These are phyloP conservation scores for Xanthoceras sorbifolium DNA, from an alignment of 345 rosid genomes.

Conservation along the genomic window DNA sequence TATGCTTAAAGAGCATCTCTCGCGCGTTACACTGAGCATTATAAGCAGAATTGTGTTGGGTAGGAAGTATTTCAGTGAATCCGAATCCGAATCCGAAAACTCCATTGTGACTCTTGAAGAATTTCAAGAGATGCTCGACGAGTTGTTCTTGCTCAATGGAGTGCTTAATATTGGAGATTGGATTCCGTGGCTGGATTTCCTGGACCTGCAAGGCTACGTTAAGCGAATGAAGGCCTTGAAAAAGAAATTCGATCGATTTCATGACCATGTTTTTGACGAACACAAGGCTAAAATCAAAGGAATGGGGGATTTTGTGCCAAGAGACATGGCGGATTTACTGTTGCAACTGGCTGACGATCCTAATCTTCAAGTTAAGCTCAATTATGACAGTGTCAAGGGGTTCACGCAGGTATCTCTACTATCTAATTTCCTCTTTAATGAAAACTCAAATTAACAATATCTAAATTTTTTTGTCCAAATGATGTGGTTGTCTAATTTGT, in stretches of 20 bases:
- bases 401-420: conserved; percentile 21
- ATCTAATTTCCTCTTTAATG: no score
- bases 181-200: conserved; percentile 30
- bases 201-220: conserved; percentile 32
- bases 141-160: conserved; percentile 28
- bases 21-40: background rate
- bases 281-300: conserved; percentile 13
- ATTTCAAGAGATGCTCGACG: conserved; percentile 24
- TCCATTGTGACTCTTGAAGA: background rate
- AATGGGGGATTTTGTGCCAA: conserved; percentile 15
- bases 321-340: conserved; percentile 37
- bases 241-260: conserved; percentile 24
- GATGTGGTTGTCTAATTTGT: no score
- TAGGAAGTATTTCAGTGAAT: conserved; percentile 21
- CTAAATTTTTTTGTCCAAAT: no score
- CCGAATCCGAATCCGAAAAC: background rate
- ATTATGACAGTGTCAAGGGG: conserved; percentile 23
- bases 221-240: conserved; percentile 34
- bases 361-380: conserved; percentile 27
- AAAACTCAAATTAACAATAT: no score
- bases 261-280: conserved; percentile 23
- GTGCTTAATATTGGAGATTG: conserved; percentile 33
- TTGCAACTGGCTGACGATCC: conserved; percentile 39
- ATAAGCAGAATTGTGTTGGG: conserved; percentile 29
- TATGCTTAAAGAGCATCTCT: conserved; percentile 20